Conservation (phyloP, 768 basidiomycete genomes). For the Kwoniella bestiolae region DNA sequence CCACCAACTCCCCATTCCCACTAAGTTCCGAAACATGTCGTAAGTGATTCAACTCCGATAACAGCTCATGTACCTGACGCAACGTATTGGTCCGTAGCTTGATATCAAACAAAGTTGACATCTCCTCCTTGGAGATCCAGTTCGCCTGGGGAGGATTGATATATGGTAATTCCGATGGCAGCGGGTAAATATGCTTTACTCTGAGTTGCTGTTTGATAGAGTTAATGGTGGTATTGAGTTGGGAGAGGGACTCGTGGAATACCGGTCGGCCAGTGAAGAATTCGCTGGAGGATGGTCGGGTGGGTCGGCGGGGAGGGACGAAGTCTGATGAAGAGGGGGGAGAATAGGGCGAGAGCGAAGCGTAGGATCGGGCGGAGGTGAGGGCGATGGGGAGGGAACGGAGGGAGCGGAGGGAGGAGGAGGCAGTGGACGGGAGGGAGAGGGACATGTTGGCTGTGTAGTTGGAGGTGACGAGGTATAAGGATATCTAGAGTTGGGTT, state of each 20-base stretch:
- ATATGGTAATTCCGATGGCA: slow-evolving; percentile 70
- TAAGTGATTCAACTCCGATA: slow-evolving; percentile 50
- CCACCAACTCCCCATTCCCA: slow-evolving; percentile 35
- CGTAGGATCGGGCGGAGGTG: slow-evolving; percentile 10
- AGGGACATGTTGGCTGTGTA: slow-evolving; percentile 6
- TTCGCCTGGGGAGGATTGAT: slow-evolving; percentile 66
- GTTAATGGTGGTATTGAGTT: slow-evolving; percentile 69
- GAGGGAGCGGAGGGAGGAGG: slow-evolving; percentile 19
- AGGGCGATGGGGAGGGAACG: not conserved
- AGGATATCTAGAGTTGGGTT: not conserved
- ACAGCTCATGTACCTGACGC: slow-evolving; percentile 62
- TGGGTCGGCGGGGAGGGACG: slow-evolving; percentile 28
- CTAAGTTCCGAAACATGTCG: slow-evolving; percentile 42
- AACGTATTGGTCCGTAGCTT: slow-evolving; percentile 73
- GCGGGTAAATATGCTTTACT: slow-evolving; percentile 71
- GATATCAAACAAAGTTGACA: slow-evolving; percentile 66
- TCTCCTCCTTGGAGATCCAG: slow-evolving; percentile 71
- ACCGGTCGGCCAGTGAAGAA: slow-evolving; percentile 81
- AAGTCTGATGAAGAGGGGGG: slow-evolving; percentile 7
- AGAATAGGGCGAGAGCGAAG: slow-evolving; percentile 19
- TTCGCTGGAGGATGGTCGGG: slow-evolving; percentile 64
- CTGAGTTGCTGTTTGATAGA: slow-evolving; percentile 67
- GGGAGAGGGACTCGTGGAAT: slow-evolving; percentile 73
- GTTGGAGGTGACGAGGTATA: not conserved
- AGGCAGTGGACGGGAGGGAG: slow-evolving; percentile 3